Conservation (phyloP, 805 yeast genomes). For the Pichia sporocuriosa region DNA sequence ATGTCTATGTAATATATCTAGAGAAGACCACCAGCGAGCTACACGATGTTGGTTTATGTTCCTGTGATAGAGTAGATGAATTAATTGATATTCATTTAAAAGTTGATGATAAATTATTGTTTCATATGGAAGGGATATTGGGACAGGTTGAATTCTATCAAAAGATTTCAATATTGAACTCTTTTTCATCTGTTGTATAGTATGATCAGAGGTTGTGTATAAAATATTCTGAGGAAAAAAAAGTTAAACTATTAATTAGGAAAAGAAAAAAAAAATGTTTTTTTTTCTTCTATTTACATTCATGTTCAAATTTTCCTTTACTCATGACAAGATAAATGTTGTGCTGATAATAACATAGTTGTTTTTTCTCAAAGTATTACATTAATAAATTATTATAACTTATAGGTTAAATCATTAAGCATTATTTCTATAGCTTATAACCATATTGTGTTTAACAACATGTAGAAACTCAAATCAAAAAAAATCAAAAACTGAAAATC, state of each 20-base stretch:
- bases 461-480: no score
- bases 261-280: no score
- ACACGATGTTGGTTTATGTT: conserved; percentile 71
- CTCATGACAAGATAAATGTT: no score
- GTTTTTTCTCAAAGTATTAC: no score
- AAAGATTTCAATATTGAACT: neutral
- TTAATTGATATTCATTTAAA: conserved; percentile 45
- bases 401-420: no score
- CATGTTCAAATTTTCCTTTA: no score
- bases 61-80: conserved; percentile 62
- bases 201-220: neutral
- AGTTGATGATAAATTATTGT: conserved; percentile 11
- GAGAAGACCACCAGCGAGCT: conserved; percentile 69
- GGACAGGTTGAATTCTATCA: neutral
- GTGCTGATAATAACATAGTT: no score
- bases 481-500: no score
- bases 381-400: no score
- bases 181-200: neutral
- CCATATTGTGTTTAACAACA: no score
- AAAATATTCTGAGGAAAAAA: neutral
- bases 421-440: no score
- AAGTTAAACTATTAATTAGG: neutral
- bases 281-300: no score
- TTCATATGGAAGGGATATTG: neutral
- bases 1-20: conserved; percentile 57